These are phyloP conservation scores for Butyriboletus appendiculatus DNA, from an alignment of 1,284 basidiomycete genomes.

Conservation along the genomic window DNA sequence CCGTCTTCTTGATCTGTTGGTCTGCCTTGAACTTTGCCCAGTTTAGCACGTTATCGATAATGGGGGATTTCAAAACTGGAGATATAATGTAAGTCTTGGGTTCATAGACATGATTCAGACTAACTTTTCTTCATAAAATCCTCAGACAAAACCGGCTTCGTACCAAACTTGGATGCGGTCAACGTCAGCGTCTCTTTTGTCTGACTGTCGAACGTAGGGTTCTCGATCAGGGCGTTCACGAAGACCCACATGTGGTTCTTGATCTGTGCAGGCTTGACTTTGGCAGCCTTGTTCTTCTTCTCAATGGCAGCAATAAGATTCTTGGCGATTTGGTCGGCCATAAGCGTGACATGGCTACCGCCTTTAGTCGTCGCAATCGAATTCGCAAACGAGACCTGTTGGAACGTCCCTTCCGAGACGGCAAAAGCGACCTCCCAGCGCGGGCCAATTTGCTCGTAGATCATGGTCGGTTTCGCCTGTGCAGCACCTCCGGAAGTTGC, in stretches of 20 bases:
- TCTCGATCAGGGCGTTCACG: conserved; percentile 95
- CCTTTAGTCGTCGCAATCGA: conserved; percentile 98
- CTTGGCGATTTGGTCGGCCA: conserved; percentile 91
- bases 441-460: conserved; percentile 80
- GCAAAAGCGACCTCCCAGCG: conserved; percentile 98
- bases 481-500: conserved; percentile 74
- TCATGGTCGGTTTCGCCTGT: conserved; percentile 72
- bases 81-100: conserved; percentile 10
- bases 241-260: conserved; percentile 99
- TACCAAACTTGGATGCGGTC: conserved; percentile 88
- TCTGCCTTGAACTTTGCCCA: conserved; percentile 99
- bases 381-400: conserved; percentile 97
- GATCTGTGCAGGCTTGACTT: conserved; percentile 91
- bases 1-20: conserved; percentile 94
- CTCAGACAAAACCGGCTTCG: conserved; percentile 81
- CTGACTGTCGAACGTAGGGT: conserved; percentile 99
- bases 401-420: conserved; percentile 88
- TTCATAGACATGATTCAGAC: conserved; percentile 17
- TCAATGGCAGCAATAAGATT: conserved; percentile 78
- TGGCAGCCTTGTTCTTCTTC: conserved; percentile 96
- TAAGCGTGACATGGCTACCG: conserved; percentile 89
- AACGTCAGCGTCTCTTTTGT: conserved; percentile 97
- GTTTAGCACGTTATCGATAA: conserved; percentile 91
- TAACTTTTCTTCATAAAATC: conserved; percentile 96
- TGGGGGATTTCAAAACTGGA: conserved; percentile 85